Base-by-base conservation (phyloP, 225 moss, liverwort and hornwort genomes). In the Marchantia polymorpha region DNA sequence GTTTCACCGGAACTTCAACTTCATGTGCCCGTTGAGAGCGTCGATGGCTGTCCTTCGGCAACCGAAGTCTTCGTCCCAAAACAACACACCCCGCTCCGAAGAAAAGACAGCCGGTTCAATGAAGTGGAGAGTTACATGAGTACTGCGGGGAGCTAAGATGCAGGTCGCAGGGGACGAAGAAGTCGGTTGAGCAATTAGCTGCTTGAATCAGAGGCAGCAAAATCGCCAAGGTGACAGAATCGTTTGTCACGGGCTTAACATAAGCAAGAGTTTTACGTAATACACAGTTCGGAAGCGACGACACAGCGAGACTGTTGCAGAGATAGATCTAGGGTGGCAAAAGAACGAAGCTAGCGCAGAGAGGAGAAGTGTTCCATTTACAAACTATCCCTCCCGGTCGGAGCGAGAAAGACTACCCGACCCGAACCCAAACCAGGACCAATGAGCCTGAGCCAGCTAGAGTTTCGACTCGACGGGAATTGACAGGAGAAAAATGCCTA, bases 321-420 rank as follows among this genome's bases (percentile, higher is more conserved):
- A 55, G 73, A 12, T 17, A 73, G 73, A 73, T 73, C 73, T 73
- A 27, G 73, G 29, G 26, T 26, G 52, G 50, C 73, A 14, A 52
- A 54, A 29, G 29, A 12, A 52, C 52, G 26, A 73, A 53, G 11
- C 27, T 54, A 50, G 52, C 53, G 14, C 30, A 27, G 54, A 55
- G 2, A 13, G 27, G 27, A 26, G 15, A 26, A 23, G 26, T 26
- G 53, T 51, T 23, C 52, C 52, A 20, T 56, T 56, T 17, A 26
- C 52, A 53, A n/a, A 53, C n/a, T 54, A 29, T 26, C 27, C 73
- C 12, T 27, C 27, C 73, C 12, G 16, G 73, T 73, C 73, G 26
- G 29, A 55, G 73, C 6, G 53, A 8, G 23, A 67, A 73, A 26
- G 27, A 71, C 8, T 27, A 15, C 47, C 26, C 73, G 23, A 73